phyloP scores from a whole-genome alignment of 495 filamentous ascomycete species.

The Podospora sp. region DNA sequence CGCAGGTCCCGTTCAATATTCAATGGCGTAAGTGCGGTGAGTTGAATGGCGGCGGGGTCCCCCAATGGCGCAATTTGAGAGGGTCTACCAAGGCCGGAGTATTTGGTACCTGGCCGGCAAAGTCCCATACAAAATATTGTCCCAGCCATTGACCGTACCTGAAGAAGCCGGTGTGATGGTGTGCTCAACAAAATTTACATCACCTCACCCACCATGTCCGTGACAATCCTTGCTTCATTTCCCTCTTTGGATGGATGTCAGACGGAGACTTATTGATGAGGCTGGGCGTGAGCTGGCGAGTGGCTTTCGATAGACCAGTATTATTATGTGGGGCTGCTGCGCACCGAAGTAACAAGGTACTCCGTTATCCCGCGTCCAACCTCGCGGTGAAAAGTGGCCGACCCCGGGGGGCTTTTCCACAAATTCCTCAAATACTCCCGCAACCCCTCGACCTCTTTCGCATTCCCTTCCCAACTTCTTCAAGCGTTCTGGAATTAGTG shows the following conservation, averaged over 20 bases:
- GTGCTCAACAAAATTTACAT: too few species aligned
- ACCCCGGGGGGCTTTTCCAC: slow-evolving; percentile 30
- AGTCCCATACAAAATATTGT: slow-evolving; percentile 29
- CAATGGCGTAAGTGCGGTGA: slow-evolving; percentile 29
- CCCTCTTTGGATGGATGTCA: background rate
- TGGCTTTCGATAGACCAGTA: background rate
- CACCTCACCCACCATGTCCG: too few species aligned
- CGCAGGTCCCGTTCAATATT: slow-evolving; percentile 4
- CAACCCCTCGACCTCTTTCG: slow-evolving; percentile 24
- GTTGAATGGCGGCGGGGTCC: slow-evolving; percentile 23
- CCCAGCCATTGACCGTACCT: background rate
- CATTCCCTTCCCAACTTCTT: slow-evolving; percentile 29
- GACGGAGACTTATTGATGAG: background rate
- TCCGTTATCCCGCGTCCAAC: slow-evolving; percentile 24
- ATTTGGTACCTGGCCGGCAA: slow-evolving; percentile 27
- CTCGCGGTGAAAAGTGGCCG: slow-evolving; percentile 33
- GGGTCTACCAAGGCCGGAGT: slow-evolving; percentile 26
- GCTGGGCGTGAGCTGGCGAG: background rate
- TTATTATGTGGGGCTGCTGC: slow-evolving; percentile 28
- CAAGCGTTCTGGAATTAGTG: slow-evolving; percentile 26
- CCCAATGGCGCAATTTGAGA: slow-evolving; percentile 39
- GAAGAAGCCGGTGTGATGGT: too few species aligned
- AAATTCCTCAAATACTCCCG: slow-evolving; percentile 44
- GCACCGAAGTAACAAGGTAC: slow-evolving; percentile 24
- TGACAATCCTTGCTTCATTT: background rate